Conservation (phyloP, 495 filamentous ascomycete genomes). For the Penicillium paradoxum region DNA sequence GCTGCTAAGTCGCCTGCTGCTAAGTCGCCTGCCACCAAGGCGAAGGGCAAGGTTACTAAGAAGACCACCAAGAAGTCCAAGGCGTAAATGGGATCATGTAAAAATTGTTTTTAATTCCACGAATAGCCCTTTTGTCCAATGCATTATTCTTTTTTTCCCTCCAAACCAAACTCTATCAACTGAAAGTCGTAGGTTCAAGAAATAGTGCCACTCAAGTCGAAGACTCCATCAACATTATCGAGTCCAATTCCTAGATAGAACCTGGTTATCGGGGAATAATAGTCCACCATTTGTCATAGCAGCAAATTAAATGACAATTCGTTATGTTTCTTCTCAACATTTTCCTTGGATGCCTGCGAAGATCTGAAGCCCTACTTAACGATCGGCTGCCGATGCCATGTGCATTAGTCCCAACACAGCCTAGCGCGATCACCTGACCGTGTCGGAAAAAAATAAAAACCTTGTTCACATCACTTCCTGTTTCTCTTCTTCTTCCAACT, state of each 20-base stretch:
- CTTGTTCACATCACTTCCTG: conserved; percentile 6
- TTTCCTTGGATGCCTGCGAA: background rate
- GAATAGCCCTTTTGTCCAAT: conserved; percentile 15
- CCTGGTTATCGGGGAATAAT: too few relatives aligned
- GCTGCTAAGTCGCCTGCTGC: conserved; percentile 17
- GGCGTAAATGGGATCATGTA: conserved; percentile 27
- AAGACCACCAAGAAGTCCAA: conserved; percentile 35
- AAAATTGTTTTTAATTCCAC: conserved; percentile 18
- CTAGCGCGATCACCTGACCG: conserved; percentile 26
- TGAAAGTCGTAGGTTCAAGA: too few relatives aligned
- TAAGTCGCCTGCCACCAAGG: conserved; percentile 9
- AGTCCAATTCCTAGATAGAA: too few relatives aligned
- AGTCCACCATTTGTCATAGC: too few relatives aligned
- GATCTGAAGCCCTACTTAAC: background rate
- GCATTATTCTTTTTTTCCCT: background rate
- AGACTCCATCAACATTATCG: too few relatives aligned
- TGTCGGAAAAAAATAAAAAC: conserved; percentile 21
- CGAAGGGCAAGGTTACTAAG: conserved; percentile 32
- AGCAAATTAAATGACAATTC: too few relatives aligned
- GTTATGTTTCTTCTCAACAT: too few relatives aligned
- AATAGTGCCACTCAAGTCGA: background rate
- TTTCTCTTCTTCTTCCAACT: conserved; percentile 46
- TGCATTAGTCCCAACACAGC: conserved; percentile 14
- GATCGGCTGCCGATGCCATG: background rate
- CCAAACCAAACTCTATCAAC: background rate